Evolutionary conservation across 139 green algal species (phyloP).

Genomic region (Volvox africanus): DNA sequence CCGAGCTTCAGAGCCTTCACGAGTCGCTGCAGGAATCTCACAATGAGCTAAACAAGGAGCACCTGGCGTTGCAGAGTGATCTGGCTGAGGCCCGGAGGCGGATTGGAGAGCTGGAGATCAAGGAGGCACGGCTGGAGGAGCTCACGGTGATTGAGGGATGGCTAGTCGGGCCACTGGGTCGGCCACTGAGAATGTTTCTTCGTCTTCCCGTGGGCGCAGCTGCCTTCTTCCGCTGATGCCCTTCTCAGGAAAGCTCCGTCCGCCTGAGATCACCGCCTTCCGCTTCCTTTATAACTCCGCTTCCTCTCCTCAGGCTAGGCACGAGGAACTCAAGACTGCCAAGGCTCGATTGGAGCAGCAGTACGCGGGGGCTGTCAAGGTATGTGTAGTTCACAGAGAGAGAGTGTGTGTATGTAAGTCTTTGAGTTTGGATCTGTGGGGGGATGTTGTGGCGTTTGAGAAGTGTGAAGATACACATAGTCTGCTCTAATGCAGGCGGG

Average conservation of each 20-base stretch:
- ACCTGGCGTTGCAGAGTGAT: not conserved
- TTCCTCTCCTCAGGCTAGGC: not conserved
- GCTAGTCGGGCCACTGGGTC: too few relatives aligned
- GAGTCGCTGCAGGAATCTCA: not conserved
- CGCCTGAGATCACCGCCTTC: not conserved
- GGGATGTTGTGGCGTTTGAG: not conserved
- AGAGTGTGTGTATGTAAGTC: too few relatives aligned
- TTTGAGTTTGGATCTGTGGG: not conserved
- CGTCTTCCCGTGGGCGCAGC: too few relatives aligned
- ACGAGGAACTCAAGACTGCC: constrained; percentile 10
- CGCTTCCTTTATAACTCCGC: not conserved
- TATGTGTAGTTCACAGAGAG: not conserved
- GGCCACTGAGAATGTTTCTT: too few relatives aligned
- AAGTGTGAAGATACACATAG: not conserved
- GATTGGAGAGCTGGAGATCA: constrained; percentile 20
- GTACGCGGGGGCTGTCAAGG: constrained; percentile 12
- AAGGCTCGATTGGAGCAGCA: not conserved
- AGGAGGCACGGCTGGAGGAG: constrained; percentile 24
- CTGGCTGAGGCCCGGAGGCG: not conserved
- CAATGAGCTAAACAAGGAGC: not conserved
- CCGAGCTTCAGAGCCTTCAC: not conserved
- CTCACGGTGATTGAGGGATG: constrained; percentile 11
- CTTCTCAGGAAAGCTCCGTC: too few relatives aligned
- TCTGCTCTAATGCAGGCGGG: too few relatives aligned
- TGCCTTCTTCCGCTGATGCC: too few relatives aligned